Conservation (phyloP, 768 basidiomycete species). For the Boletellus ananas region DNA sequence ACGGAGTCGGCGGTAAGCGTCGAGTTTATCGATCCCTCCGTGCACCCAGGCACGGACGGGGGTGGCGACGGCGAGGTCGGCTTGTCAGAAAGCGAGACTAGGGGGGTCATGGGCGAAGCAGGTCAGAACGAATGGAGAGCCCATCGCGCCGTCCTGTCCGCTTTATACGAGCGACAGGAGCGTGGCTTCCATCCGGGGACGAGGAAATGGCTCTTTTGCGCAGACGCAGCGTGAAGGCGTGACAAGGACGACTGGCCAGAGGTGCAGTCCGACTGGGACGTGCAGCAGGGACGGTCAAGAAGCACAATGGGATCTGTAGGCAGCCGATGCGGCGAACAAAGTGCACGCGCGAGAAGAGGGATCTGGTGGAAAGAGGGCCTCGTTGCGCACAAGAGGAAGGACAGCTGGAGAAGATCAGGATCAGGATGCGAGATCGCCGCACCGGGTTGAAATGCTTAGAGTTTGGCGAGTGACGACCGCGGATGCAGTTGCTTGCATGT, state of each 20-base stretch:
- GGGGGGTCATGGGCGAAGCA: constrained; percentile 16
- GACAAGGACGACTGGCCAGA: constrained; percentile 6
- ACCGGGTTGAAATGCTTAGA: constrained; percentile 19
- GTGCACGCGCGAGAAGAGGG: constrained; percentile 15
- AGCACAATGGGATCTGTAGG: constrained; percentile 17
- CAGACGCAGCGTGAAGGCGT: constrained; percentile 14
- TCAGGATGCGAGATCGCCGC: constrained; percentile 24
- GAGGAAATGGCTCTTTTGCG: constrained; percentile 15
- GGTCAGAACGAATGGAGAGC: constrained; percentile 5
- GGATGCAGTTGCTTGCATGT: constrained; percentile 8
- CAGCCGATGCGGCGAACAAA: constrained; percentile 2
- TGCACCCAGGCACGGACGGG: constrained; percentile 2
- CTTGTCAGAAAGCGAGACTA: constrained; percentile 7
- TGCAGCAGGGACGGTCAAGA: constrained; percentile 24
- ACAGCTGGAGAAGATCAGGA: constrained; percentile 23
- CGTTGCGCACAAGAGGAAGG: constrained; percentile 15
- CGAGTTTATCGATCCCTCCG: constrained; percentile 21
- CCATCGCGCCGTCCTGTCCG: constrained; percentile 10
- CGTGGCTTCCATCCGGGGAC: constrained; percentile 20
- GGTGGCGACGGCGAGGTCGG: constrained; percentile 1
- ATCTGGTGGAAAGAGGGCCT: constrained; percentile 13
- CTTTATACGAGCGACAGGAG: constrained; percentile 23
- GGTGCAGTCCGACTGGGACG: background rate
- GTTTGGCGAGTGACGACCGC: constrained; percentile 18
- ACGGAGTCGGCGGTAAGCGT: constrained; percentile 20